Evolutionary conservation across 306 rosid genomes (phyloP).

Genomic region (Clitoria ternatea): DNA sequence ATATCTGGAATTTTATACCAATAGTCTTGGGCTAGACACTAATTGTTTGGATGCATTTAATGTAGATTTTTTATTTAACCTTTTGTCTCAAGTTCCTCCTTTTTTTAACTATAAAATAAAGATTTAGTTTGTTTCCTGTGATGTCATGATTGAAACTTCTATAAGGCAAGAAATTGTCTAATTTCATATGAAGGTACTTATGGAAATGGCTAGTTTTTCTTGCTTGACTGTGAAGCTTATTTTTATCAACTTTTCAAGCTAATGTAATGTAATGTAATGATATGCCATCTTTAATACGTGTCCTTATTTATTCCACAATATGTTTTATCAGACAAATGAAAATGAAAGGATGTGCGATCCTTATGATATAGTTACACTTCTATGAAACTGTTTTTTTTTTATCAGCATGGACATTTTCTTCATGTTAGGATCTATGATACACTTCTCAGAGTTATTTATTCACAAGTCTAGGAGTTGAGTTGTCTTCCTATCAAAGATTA

Average conservation of each 20-base stretch:
- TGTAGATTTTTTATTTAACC: neutral
- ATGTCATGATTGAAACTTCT: neutral
- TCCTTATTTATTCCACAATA: too few relatives aligned
- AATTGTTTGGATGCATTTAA: neutral
- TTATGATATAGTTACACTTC: neutral
- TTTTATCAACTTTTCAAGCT: neutral
- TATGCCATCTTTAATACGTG: neutral
- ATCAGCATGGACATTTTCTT: neutral
- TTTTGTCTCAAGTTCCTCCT: neutral
- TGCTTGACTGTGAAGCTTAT: neutral
- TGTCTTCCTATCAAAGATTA: neutral
- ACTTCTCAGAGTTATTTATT: neutral
- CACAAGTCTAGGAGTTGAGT: neutral
- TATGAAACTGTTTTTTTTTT: neutral
- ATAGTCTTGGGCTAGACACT: neutral
- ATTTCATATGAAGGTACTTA: neutral
- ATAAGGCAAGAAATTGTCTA: neutral
- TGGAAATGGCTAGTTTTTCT: neutral
- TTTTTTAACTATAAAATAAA: neutral
- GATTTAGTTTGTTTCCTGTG: neutral
- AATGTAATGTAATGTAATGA: neutral
- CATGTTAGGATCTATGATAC: neutral
- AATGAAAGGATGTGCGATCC: neutral
- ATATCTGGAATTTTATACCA: neutral
- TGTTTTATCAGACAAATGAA: neutral